These are phyloP conservation scores for Atalantia buxifolia DNA, from an alignment of 345 rosid species.

Conservation along the genomic window DNA sequence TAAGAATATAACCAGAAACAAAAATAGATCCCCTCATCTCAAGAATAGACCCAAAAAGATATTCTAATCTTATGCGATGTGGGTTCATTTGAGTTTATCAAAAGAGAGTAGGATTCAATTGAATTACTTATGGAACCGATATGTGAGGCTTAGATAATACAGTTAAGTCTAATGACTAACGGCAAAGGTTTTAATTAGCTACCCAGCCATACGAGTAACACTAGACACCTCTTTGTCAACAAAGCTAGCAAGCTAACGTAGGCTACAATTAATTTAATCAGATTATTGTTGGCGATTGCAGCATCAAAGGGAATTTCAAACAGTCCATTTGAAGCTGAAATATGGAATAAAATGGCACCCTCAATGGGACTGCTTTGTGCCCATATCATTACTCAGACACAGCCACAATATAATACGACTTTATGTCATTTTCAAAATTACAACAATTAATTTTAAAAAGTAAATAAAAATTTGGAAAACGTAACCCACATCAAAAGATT, in stretches of 20 bases:
- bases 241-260: constrained; percentile 21
- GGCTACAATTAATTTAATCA: background rate
- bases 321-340: constrained; percentile 17
- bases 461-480: background rate
- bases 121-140: background rate
- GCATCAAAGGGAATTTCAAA: constrained; percentile 26
- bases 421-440: constrained; percentile 42
- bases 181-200: background rate
- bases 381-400: constrained; percentile 20
- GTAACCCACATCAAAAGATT: constrained; percentile 47
- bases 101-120: background rate
- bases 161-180: too few relatives aligned
- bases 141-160: background rate
- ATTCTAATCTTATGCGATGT: too few relatives aligned
- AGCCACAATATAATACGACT: constrained; percentile 12
- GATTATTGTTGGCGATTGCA: constrained; percentile 6
- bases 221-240: constrained; percentile 20
- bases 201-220: background rate
- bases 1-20: too few relatives aligned
- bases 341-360: constrained; percentile 18
- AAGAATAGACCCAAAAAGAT: too few relatives aligned
- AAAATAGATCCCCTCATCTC: too few relatives aligned
- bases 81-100: background rate
- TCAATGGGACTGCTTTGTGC: background rate
- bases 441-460: background rate